Evolutionary conservation across 2,329 filamentous ascomycete species (phyloP).

Genomic region (Talaromyces sp.): DNA sequence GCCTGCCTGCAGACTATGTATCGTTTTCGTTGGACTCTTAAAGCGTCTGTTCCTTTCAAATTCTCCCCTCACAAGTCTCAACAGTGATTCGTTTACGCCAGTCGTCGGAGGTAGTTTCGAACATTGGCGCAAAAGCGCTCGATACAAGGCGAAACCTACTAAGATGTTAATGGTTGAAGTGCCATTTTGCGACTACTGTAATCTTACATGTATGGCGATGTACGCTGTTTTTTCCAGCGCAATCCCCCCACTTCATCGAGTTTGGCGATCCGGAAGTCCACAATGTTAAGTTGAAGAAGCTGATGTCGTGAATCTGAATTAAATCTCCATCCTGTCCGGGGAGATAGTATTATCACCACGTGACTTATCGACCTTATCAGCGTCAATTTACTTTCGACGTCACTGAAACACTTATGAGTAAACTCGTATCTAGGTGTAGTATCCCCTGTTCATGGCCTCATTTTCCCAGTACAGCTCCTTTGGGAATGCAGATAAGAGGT

Average conservation of each 20-base stretch:
- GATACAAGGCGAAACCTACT: conserved; percentile 44
- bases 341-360: conserved; percentile 17
- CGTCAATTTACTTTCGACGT: neutral
- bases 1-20: conserved; percentile 40
- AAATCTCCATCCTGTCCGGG: neutral
- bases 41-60: conserved; percentile 39
- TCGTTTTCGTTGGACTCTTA: conserved; percentile 38
- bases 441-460: conserved; percentile 8
- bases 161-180: neutral
- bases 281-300: neutral
- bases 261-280: neutral
- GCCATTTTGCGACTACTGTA: neutral
- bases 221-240: conserved; percentile 23
- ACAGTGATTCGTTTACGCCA: conserved; percentile 26
- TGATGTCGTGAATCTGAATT: neutral
- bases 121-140: conserved; percentile 44
- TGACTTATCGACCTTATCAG: conserved; percentile 4
- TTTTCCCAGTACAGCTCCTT: conserved; percentile 5
- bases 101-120: conserved; percentile 27
- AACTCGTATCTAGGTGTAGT: neutral
- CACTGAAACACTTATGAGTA: neutral
- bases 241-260: conserved; percentile 15
- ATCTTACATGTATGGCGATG: conserved; percentile 46
- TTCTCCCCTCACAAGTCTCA: conserved; percentile 32
- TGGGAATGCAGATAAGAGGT: conserved; percentile 11